Evolutionary conservation across 306 rosid species (phyloP), one percentile per base, ranked within the genome.

Genomic region (Boehmeria nivea): DNA sequence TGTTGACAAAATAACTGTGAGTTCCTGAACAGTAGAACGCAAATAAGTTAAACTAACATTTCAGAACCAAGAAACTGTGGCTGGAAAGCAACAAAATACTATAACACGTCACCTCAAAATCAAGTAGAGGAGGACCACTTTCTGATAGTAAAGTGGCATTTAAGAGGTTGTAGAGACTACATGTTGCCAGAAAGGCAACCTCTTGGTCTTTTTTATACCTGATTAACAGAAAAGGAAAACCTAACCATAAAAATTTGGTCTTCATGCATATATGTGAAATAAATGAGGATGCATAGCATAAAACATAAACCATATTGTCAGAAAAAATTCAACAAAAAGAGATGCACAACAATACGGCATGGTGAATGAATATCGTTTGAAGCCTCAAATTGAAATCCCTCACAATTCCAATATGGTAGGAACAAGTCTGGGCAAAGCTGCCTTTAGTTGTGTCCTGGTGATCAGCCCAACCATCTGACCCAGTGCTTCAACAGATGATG

Each of bases 121-220:
- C 97, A 78, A 90, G 87, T 78, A 90, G 69, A 43, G 95, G 97
- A 73, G 97, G 95, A 47, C 97, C 97, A 68, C 83, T 86, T 67
- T 90, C 95, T 13, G 97, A 80, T 20, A 77, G 75, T 69, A 90
- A 67, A 65, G 95, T 77, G 49, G 88, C 84, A 68, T 71, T 73
- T 77, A 90, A 84, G 71, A 90, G 78, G 74, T 78, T 81, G 65
- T 90, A 77, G 66, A 90, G 94, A 81, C 97, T 86, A 58, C 81
- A 78, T 27, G 97, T 90, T 51, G 95, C 88, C 63, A 90, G 60
- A 51, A 81, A 83, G 46, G 95, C 81, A 56, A 81, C 66, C 58
- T 90, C 90, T 60, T 77, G 97, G 67, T 86, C 95, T 71, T 75
- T 86, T 73, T 82, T 90, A 72, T 90, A 86, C 75, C 97, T 90